A percentile compares a stretch with the other conserved stretches of the same genome.
Conservation (phyloP, 164 flowering plant species). For the Sedum album region DNA sequence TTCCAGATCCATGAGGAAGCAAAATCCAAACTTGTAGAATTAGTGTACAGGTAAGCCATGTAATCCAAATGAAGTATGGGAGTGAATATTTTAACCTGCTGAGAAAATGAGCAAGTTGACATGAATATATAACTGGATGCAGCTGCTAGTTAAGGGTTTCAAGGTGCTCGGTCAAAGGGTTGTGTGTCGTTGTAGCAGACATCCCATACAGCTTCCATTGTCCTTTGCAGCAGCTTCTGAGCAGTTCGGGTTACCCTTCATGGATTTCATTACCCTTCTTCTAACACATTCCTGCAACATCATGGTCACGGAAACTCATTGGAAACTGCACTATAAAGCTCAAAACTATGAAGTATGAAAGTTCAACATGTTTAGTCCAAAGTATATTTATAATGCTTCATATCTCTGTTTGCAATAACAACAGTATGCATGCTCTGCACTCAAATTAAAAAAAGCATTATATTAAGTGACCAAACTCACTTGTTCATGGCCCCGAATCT, state of each 20-base stretch:
- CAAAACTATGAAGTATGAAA: no score
- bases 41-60: no score
- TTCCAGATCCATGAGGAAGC: no score
- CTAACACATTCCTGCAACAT: slow-evolving; percentile 65
- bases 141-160: background rate
- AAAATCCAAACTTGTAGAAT: no score
- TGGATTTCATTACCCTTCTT: slow-evolving; percentile 85
- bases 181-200: slow-evolving; percentile 85
- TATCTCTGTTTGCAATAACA: no score
- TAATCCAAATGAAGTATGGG: no score
- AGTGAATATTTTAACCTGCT: no score
- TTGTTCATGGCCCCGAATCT: slow-evolving; percentile 77
- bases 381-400: background rate
- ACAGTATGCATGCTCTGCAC: no score
- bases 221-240: slow-evolving; percentile 78
- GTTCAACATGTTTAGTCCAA: background rate
- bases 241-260: slow-evolving; percentile 65
- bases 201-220: slow-evolving; percentile 97
- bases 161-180: slow-evolving; percentile 91
- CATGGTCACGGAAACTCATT: no score
- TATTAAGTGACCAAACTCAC: slow-evolving; percentile 32
- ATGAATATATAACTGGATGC: background rate
- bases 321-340: no score
- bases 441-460: no score
- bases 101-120: no score